Base-by-base conservation (phyloP, 805 yeast species). In the Pichia nakasei region DNA sequence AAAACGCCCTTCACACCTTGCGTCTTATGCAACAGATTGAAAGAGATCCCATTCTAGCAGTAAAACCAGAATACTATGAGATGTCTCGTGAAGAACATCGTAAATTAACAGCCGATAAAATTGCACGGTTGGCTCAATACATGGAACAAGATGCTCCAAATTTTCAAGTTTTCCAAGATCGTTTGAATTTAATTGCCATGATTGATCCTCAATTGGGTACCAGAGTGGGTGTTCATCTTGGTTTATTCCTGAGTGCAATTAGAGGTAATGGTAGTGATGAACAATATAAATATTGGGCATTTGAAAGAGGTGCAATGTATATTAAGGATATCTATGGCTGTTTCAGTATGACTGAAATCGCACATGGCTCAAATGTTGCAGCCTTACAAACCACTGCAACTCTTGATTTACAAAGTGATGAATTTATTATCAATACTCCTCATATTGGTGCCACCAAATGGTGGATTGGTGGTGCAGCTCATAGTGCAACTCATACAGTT, bases 391-490 rank as follows among this genome's bases (percentile, higher is more conserved):
- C 97, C n/a, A 83, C 88, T 15, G 96, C 97, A 15, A 81, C 83
- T 19, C 89, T 73, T 60, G 81, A 86, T 60, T 66, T 68, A 18
- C 66, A 64, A 17, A 73, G 72, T 24, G 85, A 86, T 54, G 78
- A 79, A 50, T 85, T 89, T 58, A 60, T 74, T 44, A 78, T 89
- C 56, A 75, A 85, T 59, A 89, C 97, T 12, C 97, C 97, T 1
- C 85, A 88, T 58, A 63, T 85, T 44, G 89, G 94, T 32, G 96
- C 97, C 37, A 88, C 96, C 22, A 89, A 89, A 63, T 89, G 97
- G 96, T 89, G 97, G 97, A 89, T 89, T 56, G 97, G 97, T 39
- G 97, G 97, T 55, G 96, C 96, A 35, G 96, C 96, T 11, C 94
- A 86, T 63, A 81, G 95, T 19, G 86, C 96, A 6, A 86, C 89